Conservation (phyloP, 2,329 filamentous ascomycete genomes). For the Cercospora zeina region DNA sequence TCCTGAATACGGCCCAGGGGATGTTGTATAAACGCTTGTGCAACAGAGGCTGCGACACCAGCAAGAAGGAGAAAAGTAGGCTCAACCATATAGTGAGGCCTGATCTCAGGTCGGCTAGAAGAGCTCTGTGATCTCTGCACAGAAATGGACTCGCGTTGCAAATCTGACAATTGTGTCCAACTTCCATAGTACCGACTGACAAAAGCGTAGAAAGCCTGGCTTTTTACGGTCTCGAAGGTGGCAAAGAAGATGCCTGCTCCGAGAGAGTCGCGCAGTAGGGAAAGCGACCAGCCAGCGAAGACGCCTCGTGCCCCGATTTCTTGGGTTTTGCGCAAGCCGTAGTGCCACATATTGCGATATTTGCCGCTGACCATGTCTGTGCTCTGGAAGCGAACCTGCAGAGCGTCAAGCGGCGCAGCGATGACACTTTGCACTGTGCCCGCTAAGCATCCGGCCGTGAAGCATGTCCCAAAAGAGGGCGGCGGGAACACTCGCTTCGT, state of each 20-base stretch:
- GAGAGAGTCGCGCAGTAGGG: conserved; percentile 67
- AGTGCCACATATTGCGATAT: conserved; percentile 67
- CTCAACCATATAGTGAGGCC: conserved; percentile 73
- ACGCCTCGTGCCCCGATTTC: conserved; percentile 72
- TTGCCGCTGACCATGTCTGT: conserved; percentile 60
- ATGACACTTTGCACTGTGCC: conserved; percentile 69
- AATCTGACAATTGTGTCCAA: conserved; percentile 39
- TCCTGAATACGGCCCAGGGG: conserved; percentile 70
- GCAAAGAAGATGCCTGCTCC: conserved; percentile 73
- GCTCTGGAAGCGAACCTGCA: conserved; percentile 71
- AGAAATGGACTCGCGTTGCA: conserved; percentile 37
- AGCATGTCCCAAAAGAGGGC: conserved; percentile 62
- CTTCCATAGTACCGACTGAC: conserved; percentile 68
- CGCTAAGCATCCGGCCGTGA: conserved; percentile 68
- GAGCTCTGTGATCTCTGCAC: conserved; percentile 28
- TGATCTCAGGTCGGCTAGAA: conserved; percentile 55
- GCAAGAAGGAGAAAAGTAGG: conserved; percentile 69
- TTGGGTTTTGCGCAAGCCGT: conserved; percentile 64
- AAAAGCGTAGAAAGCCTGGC: conserved; percentile 70
- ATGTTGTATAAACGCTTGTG: conserved; percentile 69
- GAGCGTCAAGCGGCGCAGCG: conserved; percentile 72
- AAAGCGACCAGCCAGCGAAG: conserved; percentile 71
- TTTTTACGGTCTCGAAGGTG: conserved; percentile 74
- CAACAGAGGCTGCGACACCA: conserved; percentile 66
- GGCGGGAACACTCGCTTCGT: conserved; percentile 69